Percentiles rank a stretch among this genome's conserved stretches.
Conservation (phyloP, 176 grass and related monocot species). For the Eremochloa ophiuroides region DNA sequence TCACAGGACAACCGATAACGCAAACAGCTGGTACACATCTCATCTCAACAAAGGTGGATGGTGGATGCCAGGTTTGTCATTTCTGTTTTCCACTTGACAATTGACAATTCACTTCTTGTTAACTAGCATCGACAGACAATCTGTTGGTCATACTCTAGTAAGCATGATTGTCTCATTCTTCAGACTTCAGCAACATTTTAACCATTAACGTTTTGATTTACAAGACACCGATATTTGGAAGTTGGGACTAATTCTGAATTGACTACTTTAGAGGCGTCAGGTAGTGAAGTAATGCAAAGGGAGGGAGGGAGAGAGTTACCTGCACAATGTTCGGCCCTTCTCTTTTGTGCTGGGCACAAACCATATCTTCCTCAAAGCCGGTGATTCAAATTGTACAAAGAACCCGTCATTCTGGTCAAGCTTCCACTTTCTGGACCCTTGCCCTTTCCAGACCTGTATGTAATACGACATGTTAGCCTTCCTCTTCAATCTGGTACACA, state of each 20-base stretch:
- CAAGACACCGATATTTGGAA: neutral
- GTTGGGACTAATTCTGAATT: neutral
- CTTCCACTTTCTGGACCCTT: constrained; percentile 96
- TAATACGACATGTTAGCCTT: constrained; percentile 17
- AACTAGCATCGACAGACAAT: neutral
- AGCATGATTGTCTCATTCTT: neutral
- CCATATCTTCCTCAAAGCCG: constrained; percentile 68
- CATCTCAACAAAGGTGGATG: neutral
- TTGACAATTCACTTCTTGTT: neutral
- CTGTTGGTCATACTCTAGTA: neutral
- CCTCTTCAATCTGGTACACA: constrained; percentile 14
- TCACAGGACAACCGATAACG: constrained; percentile 26
- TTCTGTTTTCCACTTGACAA: neutral
- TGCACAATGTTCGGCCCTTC: constrained; percentile 74
- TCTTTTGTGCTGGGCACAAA: constrained; percentile 82
- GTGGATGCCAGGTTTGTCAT: neutral
- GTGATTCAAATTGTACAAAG: constrained; percentile 95
- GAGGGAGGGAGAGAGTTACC: constrained; percentile 37
- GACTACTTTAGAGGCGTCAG: neutral
- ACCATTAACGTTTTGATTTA: neutral
- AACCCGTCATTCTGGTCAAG: constrained; percentile 93
- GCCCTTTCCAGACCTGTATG: constrained; percentile 91
- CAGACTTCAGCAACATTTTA: neutral
- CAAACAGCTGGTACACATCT: neutral
- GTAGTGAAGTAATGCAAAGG: neutral